Evolutionary conservation across 2,329 filamentous ascomycete species (phyloP), one percentile per base, ranked within the genome.

Genomic region (Camillea tinctor): DNA sequence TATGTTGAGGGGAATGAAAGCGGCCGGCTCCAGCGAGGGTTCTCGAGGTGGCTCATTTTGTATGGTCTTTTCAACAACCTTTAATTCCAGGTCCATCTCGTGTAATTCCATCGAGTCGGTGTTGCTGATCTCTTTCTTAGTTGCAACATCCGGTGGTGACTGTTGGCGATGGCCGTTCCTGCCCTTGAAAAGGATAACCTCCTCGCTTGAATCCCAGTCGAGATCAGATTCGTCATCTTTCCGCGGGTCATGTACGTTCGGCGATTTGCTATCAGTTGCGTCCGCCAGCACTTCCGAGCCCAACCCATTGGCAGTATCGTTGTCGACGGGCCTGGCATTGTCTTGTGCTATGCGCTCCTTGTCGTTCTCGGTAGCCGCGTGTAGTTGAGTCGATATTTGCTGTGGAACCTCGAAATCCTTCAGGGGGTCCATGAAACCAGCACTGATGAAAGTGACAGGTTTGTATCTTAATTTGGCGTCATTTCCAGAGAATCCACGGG

Each of bases 181-280:
- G 48, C 87, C 87, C 60, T 79, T 82, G 70, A 91, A 92, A 0
- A 91, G 69, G 52, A 93, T 86, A 4, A 92, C 78, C 64, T 97
- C 91, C 53, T 91, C 90, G 68, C 88, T 90, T 0, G 89, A 91
- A 64, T 86, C 81, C 0, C 81, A 82, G 4, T 62, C 67, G 3
- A 64, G 61, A 36, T 66, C 64, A 6, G 72, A 66, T 2, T 66
- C 60, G 13, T 57, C 63, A 30, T 52, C 64, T 49, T 55, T 58
- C 17, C 65, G 53, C 11, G 54, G 52, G 30, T 48, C 9, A 19
- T 50, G 51, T 7, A 59, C 56, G 2, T 56, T 55, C 36, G 68
- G 54, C n/a, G 58, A 56, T 22, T 68, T 69, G 30, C 76, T 68
- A 15, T 75, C 73, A 24, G 64, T 66, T 1, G 53, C 54, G 26